Evolutionary conservation across 208 protist species (phyloP), one percentile per base, ranked within the genome.

Genomic region (Balamuthia mandrillaris): DNA sequence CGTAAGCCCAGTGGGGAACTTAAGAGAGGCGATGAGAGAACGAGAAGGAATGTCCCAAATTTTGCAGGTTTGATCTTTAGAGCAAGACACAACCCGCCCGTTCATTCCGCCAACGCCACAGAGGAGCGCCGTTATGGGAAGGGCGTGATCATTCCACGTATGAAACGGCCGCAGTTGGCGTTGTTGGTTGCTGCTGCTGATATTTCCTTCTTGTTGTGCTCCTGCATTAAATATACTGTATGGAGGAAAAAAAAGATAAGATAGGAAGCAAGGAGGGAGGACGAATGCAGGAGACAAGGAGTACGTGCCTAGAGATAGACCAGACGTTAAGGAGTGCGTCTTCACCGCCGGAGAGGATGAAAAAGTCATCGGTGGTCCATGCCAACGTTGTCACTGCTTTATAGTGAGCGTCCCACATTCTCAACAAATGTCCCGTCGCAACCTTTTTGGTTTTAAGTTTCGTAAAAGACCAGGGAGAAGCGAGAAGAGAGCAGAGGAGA

Each of bases 1-100:
- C 16, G 75, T 82, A 18, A 82, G 27, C 12, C 75, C 44, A 10
- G 75, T 45, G 0, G 75, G 75, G 56, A 82, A 82, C 37, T 82
- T 82, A n/a, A 82, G 75, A n/a, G 75, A 82, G 5, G 75, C 75
- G 35, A 18, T 42, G 52, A 82, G 44, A 16, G 52, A 54, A 18
- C 56, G 49, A 18, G 75, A 82, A 14, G 75, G 75, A 66, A 82
- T 82, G 24, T 82, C 75, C 75, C 75, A 82, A 33, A 82, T 54
- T 54, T 82, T 82, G 33, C 75, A 82, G 18, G 75, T 82, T 18
- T 82, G 75, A 24, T 82, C 75, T 37, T 82, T 82, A 5, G 75
- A 63, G 0, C 52, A 66, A n/a, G 52, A 66, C 21, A 82, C n/a
- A 37, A 82, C 49, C 24, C 75, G 75, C 1, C 75, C 75, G 4